Conservation (phyloP, 257 asterid genomes). For the Ballota nigra region DNA sequence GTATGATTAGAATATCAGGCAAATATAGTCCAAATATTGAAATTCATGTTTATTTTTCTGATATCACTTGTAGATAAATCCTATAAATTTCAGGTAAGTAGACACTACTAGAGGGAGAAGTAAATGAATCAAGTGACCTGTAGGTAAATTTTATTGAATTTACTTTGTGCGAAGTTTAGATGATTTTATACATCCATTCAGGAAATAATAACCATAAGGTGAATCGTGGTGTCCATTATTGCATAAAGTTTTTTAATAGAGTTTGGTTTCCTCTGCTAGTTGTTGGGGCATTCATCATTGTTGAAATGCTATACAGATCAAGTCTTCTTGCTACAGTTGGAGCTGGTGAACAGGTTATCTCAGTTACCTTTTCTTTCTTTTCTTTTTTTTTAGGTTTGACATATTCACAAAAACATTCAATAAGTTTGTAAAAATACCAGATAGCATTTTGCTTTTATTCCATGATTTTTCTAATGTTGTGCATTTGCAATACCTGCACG, state of each 20-base stretch:
- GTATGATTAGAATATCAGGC: background rate
- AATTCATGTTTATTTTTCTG: background rate
- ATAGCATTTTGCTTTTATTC: background rate
- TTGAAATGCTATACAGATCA: constrained; percentile 85
- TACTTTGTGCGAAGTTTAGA: background rate
- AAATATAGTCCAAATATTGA: background rate
- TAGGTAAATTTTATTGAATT: background rate
- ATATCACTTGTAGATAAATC: background rate
- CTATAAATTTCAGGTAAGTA: background rate
- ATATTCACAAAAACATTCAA: background rate
- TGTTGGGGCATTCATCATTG: constrained; percentile 76
- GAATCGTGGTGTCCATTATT: background rate
- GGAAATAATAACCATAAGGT: background rate
- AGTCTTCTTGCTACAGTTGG: constrained; percentile 90
- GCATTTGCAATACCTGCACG: background rate
- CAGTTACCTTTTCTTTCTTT: background rate
- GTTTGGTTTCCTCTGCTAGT: constrained; percentile 38
- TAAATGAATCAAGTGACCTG: background rate
- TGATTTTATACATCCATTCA: background rate
- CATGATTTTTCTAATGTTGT: background rate
- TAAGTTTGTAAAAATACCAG: background rate
- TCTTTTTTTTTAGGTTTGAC: background rate
- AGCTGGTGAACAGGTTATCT: constrained; percentile 91
- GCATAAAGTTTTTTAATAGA: background rate
- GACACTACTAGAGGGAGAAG: background rate